Conservation (phyloP, 371 early-diverging fungal species). For the Rhizopus microsporus region DNA sequence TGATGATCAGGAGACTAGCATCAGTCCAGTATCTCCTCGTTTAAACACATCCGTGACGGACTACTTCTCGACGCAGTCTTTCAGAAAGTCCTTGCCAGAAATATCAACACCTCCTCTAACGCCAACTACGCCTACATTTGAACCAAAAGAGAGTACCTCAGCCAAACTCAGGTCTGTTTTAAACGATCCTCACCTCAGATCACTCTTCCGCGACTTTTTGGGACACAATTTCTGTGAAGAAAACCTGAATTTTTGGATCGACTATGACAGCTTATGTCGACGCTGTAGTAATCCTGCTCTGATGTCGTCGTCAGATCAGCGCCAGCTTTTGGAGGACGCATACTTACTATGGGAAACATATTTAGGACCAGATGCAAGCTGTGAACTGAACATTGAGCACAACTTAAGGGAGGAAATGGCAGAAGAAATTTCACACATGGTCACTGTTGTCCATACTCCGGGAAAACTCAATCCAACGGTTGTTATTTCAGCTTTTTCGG, state of each 20-base stretch:
- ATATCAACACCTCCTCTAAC: background rate
- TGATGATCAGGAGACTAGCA: background rate
- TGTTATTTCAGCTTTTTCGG: slow-evolving; percentile 10
- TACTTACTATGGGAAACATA: slow-evolving; percentile 51
- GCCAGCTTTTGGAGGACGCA: slow-evolving; percentile 45
- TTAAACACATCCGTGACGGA: background rate
- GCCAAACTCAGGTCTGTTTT: slow-evolving; percentile 53
- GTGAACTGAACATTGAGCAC: slow-evolving; percentile 49
- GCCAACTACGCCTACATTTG: background rate
- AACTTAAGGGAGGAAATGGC: slow-evolving; percentile 25
- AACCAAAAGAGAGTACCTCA: slow-evolving; percentile 44
- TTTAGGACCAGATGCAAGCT: slow-evolving; percentile 35
- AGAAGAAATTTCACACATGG: slow-evolving; percentile 30
- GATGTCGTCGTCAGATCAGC: slow-evolving; percentile 10
- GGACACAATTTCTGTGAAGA: slow-evolving; percentile 56
- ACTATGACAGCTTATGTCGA: slow-evolving; percentile 28
- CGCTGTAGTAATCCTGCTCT: background rate
- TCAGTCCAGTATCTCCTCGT: background rate
- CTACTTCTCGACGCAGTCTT: background rate
- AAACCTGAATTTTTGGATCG: slow-evolving; percentile 59
- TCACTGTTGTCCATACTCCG: slow-evolving; percentile 11
- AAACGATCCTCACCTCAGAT: slow-evolving; percentile 39
- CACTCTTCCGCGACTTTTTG: slow-evolving; percentile 54
- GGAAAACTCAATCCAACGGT: slow-evolving; percentile 1
- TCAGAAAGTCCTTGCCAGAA: background rate